These are phyloP conservation scores for Papiliotrema terrestris DNA, from an alignment of 1,284 basidiomycete species.

Conservation along the genomic window DNA sequence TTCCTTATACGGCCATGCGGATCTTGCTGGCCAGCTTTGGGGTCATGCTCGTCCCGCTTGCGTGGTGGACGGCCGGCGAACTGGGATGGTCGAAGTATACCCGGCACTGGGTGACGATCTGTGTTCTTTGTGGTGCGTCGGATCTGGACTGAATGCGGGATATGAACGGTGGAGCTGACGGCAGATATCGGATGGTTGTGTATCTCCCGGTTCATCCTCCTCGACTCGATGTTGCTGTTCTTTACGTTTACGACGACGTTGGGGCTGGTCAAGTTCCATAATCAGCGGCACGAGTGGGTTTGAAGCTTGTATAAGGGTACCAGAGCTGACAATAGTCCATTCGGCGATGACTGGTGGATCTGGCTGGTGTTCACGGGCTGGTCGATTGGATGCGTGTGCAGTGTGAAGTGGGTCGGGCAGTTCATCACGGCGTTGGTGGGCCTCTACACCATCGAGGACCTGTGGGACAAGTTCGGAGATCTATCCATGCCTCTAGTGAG, in stretches of 20 bases:
- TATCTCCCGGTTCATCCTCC: constrained; percentile 93
- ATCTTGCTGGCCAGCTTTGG: constrained; percentile 92
- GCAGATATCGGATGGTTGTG: constrained; percentile 91
- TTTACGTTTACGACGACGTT: constrained; percentile 97
- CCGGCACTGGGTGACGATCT: constrained; percentile 86
- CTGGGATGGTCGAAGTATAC: constrained; percentile 86
- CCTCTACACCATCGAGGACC: constrained; percentile 92
- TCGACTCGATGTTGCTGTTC: constrained; percentile 97
- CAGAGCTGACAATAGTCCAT: constrained; percentile 59
- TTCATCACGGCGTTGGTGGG: constrained; percentile 94
- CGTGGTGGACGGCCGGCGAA: constrained; percentile 95
- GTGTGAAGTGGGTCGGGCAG: constrained; percentile 94
- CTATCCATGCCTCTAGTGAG: constrained; percentile 82
- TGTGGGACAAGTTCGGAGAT: constrained; percentile 98
- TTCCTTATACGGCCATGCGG: constrained; percentile 92
- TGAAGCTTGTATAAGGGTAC: constrained; percentile 7
- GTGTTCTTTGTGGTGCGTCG: constrained; percentile 80
- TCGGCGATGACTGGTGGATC: constrained; percentile 93
- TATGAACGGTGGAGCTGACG: not conserved
- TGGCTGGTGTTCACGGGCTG: constrained; percentile 88
- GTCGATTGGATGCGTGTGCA: constrained; percentile 93
- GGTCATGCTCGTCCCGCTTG: constrained; percentile 89
- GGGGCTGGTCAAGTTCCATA: constrained; percentile 93
- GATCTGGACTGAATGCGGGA: not conserved
- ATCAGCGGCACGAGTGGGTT: constrained; percentile 82